Base-by-base conservation (phyloP, 768 basidiomycete species). In the Tephrocybe sp. region DNA sequence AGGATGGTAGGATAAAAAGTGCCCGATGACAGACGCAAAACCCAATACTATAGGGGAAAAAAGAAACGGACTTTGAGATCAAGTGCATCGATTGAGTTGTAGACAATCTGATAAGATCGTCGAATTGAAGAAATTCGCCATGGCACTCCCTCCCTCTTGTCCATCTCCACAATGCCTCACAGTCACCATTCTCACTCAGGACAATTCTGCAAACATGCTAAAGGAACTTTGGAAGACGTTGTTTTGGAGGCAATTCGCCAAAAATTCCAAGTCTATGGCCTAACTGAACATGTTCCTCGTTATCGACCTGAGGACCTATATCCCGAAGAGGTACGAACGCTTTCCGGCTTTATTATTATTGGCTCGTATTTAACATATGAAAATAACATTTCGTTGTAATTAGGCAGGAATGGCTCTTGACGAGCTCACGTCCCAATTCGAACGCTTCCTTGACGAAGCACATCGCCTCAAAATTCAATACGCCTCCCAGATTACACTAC, bases 101-200 rank as follows among this genome's bases (percentile, higher is more conserved):
- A n/a, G n/a, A 16, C n/a, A 11, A 38, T 48, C n/a, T 26, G 31
- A 35, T 42, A 31, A 39, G 34, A 31, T 45, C 11, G 16, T 16
- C 19, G 30, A 36, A 49, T 43, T 14, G 33, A 34, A 34, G 33
- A 34, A n/a, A n/a, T n/a, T n/a, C 34, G 5, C 13, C 14, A 13
- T 14, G 7, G 4, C 5, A 2, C 31, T 30, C 12, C 2, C 20
- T 33, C 19, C 11, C 23, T 26, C 35, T 36, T 36, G 13, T 17
- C 13, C 14, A 36, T 39, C 14, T 12, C 20, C 22, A 45, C 42
- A 22, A 74, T 73, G 70, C 85, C 84, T 52, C 72, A 82, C 61
- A 89, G 85, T 62, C 91, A 92, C 64, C 92, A 94, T 68, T 92
- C 89, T 16, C 93, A 97, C 62, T 96, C 92, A 0, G 93, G 94